Conservation (phyloP, 2,329 filamentous ascomycete genomes). For the Pseudomassariella vexata region DNA sequence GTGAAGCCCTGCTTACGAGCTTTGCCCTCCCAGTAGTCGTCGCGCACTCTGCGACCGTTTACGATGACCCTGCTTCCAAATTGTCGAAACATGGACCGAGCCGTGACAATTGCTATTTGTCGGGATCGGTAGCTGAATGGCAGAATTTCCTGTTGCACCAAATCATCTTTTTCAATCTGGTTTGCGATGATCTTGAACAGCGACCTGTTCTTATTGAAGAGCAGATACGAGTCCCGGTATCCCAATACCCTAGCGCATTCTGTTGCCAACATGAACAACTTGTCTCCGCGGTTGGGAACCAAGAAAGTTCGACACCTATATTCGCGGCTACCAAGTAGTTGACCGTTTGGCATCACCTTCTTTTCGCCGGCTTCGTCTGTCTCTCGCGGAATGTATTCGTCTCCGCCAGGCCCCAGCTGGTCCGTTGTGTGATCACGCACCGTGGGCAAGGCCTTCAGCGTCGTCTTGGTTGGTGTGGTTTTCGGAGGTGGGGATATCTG, state of each 20-base stretch:
- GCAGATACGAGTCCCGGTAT: conserved; percentile 93
- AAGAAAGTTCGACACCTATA: conserved; percentile 93
- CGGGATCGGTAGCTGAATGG: conserved; percentile 97
- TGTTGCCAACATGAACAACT: conserved; percentile 97
- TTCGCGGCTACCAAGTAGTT: conserved; percentile 74
- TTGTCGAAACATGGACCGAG: conserved; percentile 96
- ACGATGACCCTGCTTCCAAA: conserved; percentile 93
- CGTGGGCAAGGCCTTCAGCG: conserved; percentile 90
- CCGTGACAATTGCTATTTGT: conserved; percentile 96
- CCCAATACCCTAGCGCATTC: conserved; percentile 91
- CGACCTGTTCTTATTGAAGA: conserved; percentile 98
- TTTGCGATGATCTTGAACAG: conserved; percentile 97
- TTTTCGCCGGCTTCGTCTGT: conserved; percentile 89
- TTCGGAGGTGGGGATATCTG: conserved; percentile 65
- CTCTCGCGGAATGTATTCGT: conserved; percentile 93
- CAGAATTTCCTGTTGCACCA: conserved; percentile 90
- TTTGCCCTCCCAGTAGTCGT: conserved; percentile 99
- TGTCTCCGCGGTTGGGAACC: conserved; percentile 84
- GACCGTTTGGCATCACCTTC: conserved; percentile 81
- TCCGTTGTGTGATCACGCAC: conserved; percentile 97
- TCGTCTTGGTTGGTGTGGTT: conserved; percentile 72
- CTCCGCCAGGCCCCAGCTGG: conserved; percentile 79
- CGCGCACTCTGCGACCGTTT: conserved; percentile 82
- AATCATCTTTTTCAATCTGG: conserved; percentile 91
- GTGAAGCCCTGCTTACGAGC: conserved; percentile 97